A percentile compares a stretch with the other conserved stretches of the same genome.
Evolutionary conservation across 1,284 basidiomycete genomes (phyloP).

Genomic region (Fomitiporia mediterranea): DNA sequence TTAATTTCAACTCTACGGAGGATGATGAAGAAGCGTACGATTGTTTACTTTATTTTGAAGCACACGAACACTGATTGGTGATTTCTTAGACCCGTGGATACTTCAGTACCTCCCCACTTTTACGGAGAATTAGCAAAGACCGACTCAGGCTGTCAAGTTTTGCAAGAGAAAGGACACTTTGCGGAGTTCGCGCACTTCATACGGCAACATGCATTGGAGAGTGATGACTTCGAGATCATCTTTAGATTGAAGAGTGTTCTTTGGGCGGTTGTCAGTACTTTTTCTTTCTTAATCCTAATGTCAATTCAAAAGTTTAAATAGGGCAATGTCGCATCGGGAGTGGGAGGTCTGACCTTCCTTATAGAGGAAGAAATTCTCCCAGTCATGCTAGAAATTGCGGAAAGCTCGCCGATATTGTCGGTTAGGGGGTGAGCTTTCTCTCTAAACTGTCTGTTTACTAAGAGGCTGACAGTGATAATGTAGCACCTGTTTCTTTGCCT

Average conservation of each 20-base stretch:
- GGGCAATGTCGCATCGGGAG: slow-evolving; percentile 92
- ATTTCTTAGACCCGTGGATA: slow-evolving; percentile 65
- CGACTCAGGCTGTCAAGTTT: slow-evolving; percentile 84
- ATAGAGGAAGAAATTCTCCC: slow-evolving; percentile 94
- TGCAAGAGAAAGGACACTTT: slow-evolving; percentile 90
- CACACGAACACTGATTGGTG: slow-evolving; percentile 4
- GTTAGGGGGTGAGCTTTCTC: slow-evolving; percentile 77
- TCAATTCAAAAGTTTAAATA: slow-evolving; percentile 30
- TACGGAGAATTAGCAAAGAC: slow-evolving; percentile 98
- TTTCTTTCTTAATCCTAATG: neutral
- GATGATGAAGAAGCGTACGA: slow-evolving; percentile 60
- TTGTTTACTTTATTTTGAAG: neutral
- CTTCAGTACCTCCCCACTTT: slow-evolving; percentile 90
- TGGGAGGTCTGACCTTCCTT: slow-evolving; percentile 88
- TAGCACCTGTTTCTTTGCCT: slow-evolving; percentile 94
- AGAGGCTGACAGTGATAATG: slow-evolving; percentile 18
- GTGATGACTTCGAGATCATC: slow-evolving; percentile 78
- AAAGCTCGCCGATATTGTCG: slow-evolving; percentile 84
- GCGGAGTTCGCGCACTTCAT: slow-evolving; percentile 89
- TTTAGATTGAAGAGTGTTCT: slow-evolving; percentile 90
- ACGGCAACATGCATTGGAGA: slow-evolving; percentile 81
- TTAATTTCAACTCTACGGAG: slow-evolving; percentile 53
- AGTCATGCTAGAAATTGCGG: slow-evolving; percentile 86
- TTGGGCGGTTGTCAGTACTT: slow-evolving; percentile 84
- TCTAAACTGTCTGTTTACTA: slow-evolving; percentile 7